Percentiles rank a stretch among this genome's conserved stretches.
These are phyloP conservation scores for Tephrocybe sp. DNA, from an alignment of 768 basidiomycete species.

Conservation along the genomic window DNA sequence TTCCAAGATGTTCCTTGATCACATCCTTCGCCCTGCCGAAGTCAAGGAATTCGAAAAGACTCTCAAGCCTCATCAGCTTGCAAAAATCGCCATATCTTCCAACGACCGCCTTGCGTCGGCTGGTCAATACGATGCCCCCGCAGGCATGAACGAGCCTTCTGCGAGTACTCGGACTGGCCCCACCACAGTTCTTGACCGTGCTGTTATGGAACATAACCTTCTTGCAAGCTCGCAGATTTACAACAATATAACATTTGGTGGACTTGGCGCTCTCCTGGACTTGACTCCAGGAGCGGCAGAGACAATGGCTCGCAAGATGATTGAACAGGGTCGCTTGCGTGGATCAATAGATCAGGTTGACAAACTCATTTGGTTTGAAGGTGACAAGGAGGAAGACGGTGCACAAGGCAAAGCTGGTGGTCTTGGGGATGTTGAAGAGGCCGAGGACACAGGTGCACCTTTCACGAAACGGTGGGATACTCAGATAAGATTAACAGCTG, in stretches of 20 bases:
- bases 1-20: conserved; percentile 97
- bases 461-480: conserved; percentile 96
- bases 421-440: conserved; percentile 83
- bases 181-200: conserved; percentile 92
- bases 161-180: conserved; percentile 85
- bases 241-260: conserved; percentile 94
- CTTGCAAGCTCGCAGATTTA: conserved; percentile 96
- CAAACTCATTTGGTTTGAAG: conserved; percentile 91
- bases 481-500: conserved; percentile 85
- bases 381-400: conserved; percentile 80
- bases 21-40: conserved; percentile 88
- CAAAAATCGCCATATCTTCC: conserved; percentile 81
- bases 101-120: conserved; percentile 77
- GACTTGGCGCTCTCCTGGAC: conserved; percentile 87
- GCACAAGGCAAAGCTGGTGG: conserved; percentile 95
- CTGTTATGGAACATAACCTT: conserved; percentile 98
- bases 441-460: conserved; percentile 83
- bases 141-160: conserved; percentile 46
- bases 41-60: conserved; percentile 86
- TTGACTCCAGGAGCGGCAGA: conserved; percentile 92
- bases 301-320: conserved; percentile 98
- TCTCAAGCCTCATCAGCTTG: conserved; percentile 90
- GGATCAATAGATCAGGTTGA: conserved; percentile 97
- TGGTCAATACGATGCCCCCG: conserved; percentile 52
- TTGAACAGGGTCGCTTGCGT: conserved; percentile 91